phyloP scores from a whole-genome alignment of 257 asterid species.

The Galeopsis tetrahit region DNA sequence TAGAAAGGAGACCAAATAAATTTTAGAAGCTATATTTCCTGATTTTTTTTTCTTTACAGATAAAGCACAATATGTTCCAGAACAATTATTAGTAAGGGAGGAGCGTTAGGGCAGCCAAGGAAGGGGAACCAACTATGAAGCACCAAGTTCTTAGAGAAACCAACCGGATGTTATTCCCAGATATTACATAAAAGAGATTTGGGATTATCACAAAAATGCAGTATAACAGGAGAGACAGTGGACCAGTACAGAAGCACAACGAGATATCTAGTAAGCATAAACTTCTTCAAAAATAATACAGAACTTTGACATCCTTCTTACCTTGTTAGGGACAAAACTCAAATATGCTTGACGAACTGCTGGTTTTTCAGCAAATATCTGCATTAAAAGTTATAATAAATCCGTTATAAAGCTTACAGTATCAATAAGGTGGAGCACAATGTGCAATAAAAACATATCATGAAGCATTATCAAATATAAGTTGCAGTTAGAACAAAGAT shows the following conservation, averaged over 20 bases:
- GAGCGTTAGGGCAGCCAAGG: conserved; percentile 19
- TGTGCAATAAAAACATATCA: conserved; percentile 16
- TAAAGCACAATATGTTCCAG: conserved; percentile 26
- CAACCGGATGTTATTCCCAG: conserved; percentile 18
- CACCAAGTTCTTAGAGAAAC: conserved; percentile 14
- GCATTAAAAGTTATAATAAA: conserved; percentile 28
- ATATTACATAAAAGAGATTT: conserved; percentile 21
- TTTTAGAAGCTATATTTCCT: conserved; percentile 16
- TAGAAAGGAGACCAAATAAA: conserved; percentile 1
- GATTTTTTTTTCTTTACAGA: conserved; percentile 6
- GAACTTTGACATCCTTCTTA: conserved; percentile 33
- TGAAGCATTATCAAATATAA: conserved; percentile 24
- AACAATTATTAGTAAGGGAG: conserved; percentile 12
- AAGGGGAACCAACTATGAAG: conserved; percentile 31
- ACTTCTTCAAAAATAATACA: conserved; percentile 7
- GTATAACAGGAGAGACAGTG: background rate
- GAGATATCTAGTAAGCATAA: conserved; percentile 29
- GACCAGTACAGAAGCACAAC: conserved; percentile 25
- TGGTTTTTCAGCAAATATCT: conserved; percentile 99
- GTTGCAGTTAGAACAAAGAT: conserved; percentile 21
- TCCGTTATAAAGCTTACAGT: conserved; percentile 1
- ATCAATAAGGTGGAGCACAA: conserved; percentile 23
- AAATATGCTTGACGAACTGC: conserved; percentile 97
- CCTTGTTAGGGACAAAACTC: conserved; percentile 88
- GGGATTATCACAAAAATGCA: conserved; percentile 5